phyloP scores from a whole-genome alignment of 1,284 basidiomycete species.

The Schizophyllum amplum region DNA sequence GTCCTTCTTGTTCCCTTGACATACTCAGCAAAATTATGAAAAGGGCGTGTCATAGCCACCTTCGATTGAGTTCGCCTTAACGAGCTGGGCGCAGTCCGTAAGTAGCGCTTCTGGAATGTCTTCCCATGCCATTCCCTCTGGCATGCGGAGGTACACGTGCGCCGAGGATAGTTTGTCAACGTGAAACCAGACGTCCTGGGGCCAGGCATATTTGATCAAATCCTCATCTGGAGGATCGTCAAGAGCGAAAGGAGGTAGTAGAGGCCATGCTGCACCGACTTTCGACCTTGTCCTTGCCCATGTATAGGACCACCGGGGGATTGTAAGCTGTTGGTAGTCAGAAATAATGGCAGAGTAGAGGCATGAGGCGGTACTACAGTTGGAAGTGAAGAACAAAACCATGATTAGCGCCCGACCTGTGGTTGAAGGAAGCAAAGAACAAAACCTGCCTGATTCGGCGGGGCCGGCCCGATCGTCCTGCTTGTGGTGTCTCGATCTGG shows the following conservation, averaged over 20 bases:
- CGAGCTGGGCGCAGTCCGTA: constrained; percentile 86
- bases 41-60: constrained; percentile 52
- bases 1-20: constrained; percentile 89
- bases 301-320: constrained; percentile 77
- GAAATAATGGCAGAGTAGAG: not conserved
- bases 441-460: not conserved
- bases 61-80: constrained; percentile 97
- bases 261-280: constrained; percentile 49
- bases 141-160: constrained; percentile 89
- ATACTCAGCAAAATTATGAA: not conserved
- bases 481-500: not conserved
- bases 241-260: constrained; percentile 3
- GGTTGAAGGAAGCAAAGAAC: not conserved
- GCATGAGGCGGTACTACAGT: constrained; percentile 27
- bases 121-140: constrained; percentile 79
- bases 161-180: constrained; percentile 91
- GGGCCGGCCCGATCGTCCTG: not conserved
- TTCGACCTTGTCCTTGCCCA: constrained; percentile 96
- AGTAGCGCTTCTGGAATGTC: constrained; percentile 74
- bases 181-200: constrained; percentile 76
- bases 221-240: constrained; percentile 68
- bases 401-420: constrained; percentile 26
- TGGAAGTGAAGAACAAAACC: constrained; percentile 68
- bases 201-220: constrained; percentile 86
- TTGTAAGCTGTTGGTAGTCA: constrained; percentile 31